These are phyloP conservation scores for Calonectria hawksworthii DNA, from an alignment of 2,329 filamentous ascomycete species.

Conservation along the genomic window DNA sequence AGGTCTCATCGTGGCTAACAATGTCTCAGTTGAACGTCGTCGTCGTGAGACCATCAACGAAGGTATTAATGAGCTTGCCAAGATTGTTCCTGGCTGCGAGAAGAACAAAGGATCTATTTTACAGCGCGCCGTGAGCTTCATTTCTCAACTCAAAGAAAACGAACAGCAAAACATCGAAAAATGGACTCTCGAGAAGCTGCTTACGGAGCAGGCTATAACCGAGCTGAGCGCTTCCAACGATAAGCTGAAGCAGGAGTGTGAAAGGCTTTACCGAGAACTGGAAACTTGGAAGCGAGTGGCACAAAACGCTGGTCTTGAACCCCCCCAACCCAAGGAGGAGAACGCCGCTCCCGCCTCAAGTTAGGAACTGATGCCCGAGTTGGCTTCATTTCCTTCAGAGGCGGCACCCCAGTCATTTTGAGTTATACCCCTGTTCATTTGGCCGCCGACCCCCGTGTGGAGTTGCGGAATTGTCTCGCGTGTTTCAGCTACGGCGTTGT, in stretches of 20 bases:
- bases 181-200: slow-evolving; percentile 91
- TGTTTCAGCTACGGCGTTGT: slow-evolving; percentile 15
- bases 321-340: slow-evolving; percentile 57
- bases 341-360: slow-evolving; percentile 43
- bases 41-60: slow-evolving; percentile 99
- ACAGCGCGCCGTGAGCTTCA: slow-evolving; percentile 93
- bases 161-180: slow-evolving; percentile 95
- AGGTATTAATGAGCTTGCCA: slow-evolving; percentile 97
- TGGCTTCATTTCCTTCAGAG: slow-evolving; percentile 30
- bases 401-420: slow-evolving; percentile 28
- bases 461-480: slow-evolving; percentile 23
- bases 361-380: slow-evolving; percentile 43
- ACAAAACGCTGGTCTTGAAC: slow-evolving; percentile 70
- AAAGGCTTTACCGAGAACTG: slow-evolving; percentile 82
- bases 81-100: slow-evolving; percentile 97
- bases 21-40: slow-evolving; percentile 84
- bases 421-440: slow-evolving; percentile 43
- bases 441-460: slow-evolving; percentile 10
- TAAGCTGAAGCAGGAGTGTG: slow-evolving; percentile 85
- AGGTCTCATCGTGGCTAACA: slow-evolving; percentile 39
- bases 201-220: slow-evolving; percentile 89
- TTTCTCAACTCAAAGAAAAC: slow-evolving; percentile 93
- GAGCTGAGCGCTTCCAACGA: slow-evolving; percentile 91
- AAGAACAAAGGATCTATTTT: slow-evolving; percentile 99
- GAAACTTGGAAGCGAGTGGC: slow-evolving; percentile 83